Evolutionary conservation across 2,329 filamentous ascomycete species (phyloP).

Genomic region (Paraphaeosphaeria sporulosa): DNA sequence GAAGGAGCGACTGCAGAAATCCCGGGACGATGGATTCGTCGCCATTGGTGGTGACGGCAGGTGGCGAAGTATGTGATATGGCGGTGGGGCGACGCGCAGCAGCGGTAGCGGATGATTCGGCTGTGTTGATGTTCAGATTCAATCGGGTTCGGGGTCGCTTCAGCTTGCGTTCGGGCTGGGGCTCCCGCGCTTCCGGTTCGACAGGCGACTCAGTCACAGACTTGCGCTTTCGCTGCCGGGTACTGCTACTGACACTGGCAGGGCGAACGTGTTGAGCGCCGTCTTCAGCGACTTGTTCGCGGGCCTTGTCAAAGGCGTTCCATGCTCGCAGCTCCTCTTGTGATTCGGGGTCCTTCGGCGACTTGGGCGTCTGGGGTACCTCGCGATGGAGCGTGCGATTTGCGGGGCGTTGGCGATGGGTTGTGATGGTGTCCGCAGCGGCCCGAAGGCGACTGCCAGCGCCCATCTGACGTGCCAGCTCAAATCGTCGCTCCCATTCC

Average conservation of each 20-base stretch:
- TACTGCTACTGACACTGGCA: constrained; percentile 33
- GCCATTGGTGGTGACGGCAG: constrained; percentile 26
- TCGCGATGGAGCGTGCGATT: constrained; percentile 43
- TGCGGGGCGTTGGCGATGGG: constrained; percentile 52
- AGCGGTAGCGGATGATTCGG: constrained; percentile 48
- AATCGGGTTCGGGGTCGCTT: constrained; percentile 86
- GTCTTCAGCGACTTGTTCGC: constrained; percentile 61
- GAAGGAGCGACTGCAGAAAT: constrained; percentile 84
- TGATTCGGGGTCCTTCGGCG: constrained; percentile 70
- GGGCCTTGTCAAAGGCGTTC: constrained; percentile 87
- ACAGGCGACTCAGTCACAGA: constrained; percentile 76
- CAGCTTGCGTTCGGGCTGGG: constrained; percentile 76
- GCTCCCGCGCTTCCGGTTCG: constrained; percentile 67
- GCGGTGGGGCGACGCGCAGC: constrained; percentile 36
- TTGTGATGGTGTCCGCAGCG: constrained; percentile 68
- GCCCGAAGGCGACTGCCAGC: constrained; percentile 75
- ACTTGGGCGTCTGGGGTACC: constrained; percentile 56
- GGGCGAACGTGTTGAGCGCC: constrained; percentile 29
- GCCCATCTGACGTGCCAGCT: constrained; percentile 81
- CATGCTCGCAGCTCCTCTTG: constrained; percentile 84
- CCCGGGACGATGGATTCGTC: constrained; percentile 65
- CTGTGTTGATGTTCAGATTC: constrained; percentile 59
- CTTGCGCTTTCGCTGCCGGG: constrained; percentile 75
- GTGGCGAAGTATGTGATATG: constrained; percentile 39
- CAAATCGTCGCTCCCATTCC: constrained; percentile 84